Evolutionary conservation across 805 yeast species (phyloP), one percentile per base, ranked within the genome.

Genomic region (Candida namnaoensis): DNA sequence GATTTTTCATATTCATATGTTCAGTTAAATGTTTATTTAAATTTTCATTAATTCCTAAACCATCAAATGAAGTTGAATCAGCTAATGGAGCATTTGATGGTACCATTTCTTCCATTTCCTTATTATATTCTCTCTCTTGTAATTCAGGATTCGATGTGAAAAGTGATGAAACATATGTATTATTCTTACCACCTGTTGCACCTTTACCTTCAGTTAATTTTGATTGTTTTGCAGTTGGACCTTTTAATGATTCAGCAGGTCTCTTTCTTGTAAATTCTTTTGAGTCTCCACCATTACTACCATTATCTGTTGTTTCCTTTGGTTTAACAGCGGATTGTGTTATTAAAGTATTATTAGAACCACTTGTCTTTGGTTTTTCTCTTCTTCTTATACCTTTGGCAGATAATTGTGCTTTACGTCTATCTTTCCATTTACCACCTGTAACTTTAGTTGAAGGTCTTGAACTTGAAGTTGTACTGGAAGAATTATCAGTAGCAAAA

Each of bases 71-170:
- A 9, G 84, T 76, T 1, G 80, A 66, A 52, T 82, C 88, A 14
- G 66, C 71, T 7, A 53, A 39, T 27, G 97, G 96, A 0, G 97
- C 97, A 64, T 93, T 93, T 0, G 97, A 87, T 1, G 95, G 85
- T 5, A 58, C 71, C 2, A 46, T 42, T 42, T 48, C 10, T 15
- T 54, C 59, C 7, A 57, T 48, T 25, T 58, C 58, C 3, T 63
- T 63, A 19, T 66, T 65, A 24, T 68, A 62, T 1, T 57, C 65
- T 39, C 70, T 62, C 3, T 60, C 64, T 9, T 64, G 57, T 52
- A 32, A 74, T 37, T 72, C 81, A 7, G 82, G 77, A 47, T 81
- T 78, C 2, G 83, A 75, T 0, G 90, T 74, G 68, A 91, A 91
- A 40, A 91, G 65, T 1, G 97, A 91, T 0, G 97, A 86, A 3